Base-by-base conservation (phyloP, 495 filamentous ascomycete genomes). In the Astrothelium subdiscretum region DNA sequence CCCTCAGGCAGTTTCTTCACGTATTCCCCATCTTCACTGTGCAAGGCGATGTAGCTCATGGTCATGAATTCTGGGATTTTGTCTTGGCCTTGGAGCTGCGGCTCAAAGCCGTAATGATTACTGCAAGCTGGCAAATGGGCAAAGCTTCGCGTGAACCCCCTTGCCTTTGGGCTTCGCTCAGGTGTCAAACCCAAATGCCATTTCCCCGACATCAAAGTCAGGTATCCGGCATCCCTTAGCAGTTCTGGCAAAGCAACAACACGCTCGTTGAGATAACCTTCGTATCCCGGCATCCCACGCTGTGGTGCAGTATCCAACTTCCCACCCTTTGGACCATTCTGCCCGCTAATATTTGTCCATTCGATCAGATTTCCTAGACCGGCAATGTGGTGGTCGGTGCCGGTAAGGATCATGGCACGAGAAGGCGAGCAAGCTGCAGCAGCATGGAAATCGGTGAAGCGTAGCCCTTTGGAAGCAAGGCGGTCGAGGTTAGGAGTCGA, bases 341-440 rank as follows among this genome's bases (percentile, higher is more conserved):
- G 70, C 31, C 66, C 70, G 69, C 65, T 64, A 69, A 65, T 58
- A 51, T 69, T 69, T 0, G 65, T 66, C 60, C 63, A 76, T 64
- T 79, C 77, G 52, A 75, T 68, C 40, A 81, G 58, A 40, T 78
- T 77, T 20, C 79, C 79, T 0, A 81, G 66, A 10, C 78, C 77
- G 18, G 79, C 76, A 57, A 79, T 77, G 63, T 81, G 81, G 60
- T 79, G 72, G 58, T 82, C 82, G 2, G 81, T 83, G 3, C 80
- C 80, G 2, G 76, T 72, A 62, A 72, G 62, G 58, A 72, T 62
- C 84, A 88, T 88, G 42, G 83, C 80, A 11, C 82, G 76, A 5
- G 81, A 83, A 26, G 84, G 83, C 68, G 80, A 85, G 69, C 85
- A 88, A 70, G 83, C 83, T 26, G 83, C 81, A 8, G 83, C 82